Evolutionary conservation across 129 eudicot species (phyloP).

Genomic region (Centaurea solstitialis): DNA sequence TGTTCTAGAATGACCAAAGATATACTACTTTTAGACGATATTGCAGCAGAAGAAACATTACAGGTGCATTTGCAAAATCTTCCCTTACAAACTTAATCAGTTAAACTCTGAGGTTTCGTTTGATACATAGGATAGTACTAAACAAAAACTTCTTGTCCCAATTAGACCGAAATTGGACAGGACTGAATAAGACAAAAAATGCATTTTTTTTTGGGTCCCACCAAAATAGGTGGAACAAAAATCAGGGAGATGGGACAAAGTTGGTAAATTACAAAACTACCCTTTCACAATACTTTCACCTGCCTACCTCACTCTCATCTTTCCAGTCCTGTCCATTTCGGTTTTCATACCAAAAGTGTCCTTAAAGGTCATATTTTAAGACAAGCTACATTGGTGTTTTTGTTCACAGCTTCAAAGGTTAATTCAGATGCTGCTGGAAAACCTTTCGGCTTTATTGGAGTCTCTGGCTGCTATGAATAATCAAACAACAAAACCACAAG

Average conservation of each 20-base stretch:
- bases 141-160: too few relatives aligned
- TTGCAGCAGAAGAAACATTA: constrained; percentile 96
- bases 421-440: constrained; percentile 73
- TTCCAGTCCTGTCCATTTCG: not conserved
- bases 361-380: not conserved
- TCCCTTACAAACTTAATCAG: not conserved
- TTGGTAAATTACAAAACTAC: not conserved
- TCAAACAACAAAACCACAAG: constrained; percentile 40
- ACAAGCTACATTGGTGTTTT: constrained; percentile 4
- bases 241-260: not conserved
- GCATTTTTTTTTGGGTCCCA: not conserved
- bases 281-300: not conserved
- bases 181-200: too few relatives aligned
- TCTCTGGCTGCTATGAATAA: constrained; percentile 50
- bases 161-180: too few relatives aligned
- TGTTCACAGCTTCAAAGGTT: constrained; percentile 89
- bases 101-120: not conserved
- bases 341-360: not conserved
- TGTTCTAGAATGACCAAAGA: constrained; percentile 76
- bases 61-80: constrained; percentile 47
- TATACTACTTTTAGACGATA: constrained; percentile 89
- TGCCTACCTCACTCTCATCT: not conserved
- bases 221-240: not conserved
- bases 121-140: too few relatives aligned
- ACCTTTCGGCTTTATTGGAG: constrained; percentile 61